Conservation (phyloP, 2,329 filamentous ascomycete species). For the Arthrobotrys megalospora region DNA sequence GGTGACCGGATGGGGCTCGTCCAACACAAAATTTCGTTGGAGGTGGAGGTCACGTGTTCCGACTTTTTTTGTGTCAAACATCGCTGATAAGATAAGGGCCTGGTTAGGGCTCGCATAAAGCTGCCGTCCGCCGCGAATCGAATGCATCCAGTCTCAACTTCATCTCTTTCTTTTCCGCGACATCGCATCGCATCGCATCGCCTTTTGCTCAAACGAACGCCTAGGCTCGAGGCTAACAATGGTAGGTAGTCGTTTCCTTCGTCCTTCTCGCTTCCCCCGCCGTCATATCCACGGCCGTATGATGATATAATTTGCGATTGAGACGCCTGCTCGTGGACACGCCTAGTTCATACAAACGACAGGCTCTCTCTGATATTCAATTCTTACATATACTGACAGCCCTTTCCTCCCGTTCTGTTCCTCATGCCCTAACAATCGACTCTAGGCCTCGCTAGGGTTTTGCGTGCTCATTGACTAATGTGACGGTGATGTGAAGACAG, state of each 20-base stretch:
- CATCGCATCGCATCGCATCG: not conserved
- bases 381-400: slow-evolving; percentile 99
- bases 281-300: slow-evolving; percentile 68
- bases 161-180: slow-evolving; percentile 7
- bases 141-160: not conserved
- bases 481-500: not conserved
- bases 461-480: slow-evolving; percentile 5
- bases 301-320: slow-evolving; percentile 99
- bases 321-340: slow-evolving; percentile 85
- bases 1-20: slow-evolving; percentile 33
- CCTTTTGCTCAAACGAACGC: not conserved
- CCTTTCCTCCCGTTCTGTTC: slow-evolving; percentile 63
- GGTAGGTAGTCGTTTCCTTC: slow-evolving; percentile 63
- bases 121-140: not conserved
- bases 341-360: slow-evolving; percentile 89
- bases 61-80: slow-evolving; percentile 24
- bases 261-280: slow-evolving; percentile 56
- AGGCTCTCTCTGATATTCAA: slow-evolving; percentile 83
- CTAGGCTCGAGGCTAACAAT: slow-evolving; percentile 15
- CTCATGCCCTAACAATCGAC: not conserved
- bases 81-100: slow-evolving; percentile 45
- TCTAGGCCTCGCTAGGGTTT: not conserved
- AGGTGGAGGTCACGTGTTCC: slow-evolving; percentile 41
- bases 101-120: slow-evolving; percentile 46
- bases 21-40: slow-evolving; percentile 56